Percentiles rank a stretch among this genome's conserved stretches.
These are phyloP conservation scores for Zygoascus sp. DNA, from an alignment of 1,139 yeast genomes.

Conservation along the genomic window DNA sequence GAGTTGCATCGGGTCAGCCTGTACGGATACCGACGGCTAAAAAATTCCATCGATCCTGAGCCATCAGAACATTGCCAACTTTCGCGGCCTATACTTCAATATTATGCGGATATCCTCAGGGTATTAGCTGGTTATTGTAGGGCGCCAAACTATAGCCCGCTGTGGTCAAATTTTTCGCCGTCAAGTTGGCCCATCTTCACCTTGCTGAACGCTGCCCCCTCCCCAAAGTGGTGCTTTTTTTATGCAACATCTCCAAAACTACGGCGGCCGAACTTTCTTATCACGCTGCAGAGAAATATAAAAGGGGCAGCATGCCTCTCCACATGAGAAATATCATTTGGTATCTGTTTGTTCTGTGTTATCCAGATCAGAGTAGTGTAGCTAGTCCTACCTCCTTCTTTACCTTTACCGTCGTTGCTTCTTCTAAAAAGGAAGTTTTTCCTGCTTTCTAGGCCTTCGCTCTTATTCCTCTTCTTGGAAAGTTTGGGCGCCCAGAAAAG, in stretches of 20 bases:
- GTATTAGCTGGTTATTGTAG: no score
- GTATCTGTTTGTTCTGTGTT: background rate
- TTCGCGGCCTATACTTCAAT: background rate
- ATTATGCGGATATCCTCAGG: background rate
- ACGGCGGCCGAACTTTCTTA: background rate
- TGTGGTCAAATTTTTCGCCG: background rate
- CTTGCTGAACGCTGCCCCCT: no score
- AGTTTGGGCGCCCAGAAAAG: no score
- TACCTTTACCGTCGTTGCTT: no score
- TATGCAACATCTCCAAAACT: background rate
- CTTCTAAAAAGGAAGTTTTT: no score
- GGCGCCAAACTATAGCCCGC: no score
- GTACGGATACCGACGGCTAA: background rate
- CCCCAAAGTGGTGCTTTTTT: background rate
- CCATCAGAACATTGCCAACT: background rate
- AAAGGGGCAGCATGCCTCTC: background rate
- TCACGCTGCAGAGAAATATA: background rate
- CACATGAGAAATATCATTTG: background rate
- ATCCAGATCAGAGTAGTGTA: background rate
- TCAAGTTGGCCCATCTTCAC: no score
- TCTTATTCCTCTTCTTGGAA: background rate
- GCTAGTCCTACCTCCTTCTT: background rate
- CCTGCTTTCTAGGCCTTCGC: background rate
- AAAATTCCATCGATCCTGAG: background rate
- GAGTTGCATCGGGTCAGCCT: background rate